These are phyloP conservation scores for Ilyonectria robusta DNA, from an alignment of 2,329 filamentous ascomycete genomes.

Conservation along the genomic window DNA sequence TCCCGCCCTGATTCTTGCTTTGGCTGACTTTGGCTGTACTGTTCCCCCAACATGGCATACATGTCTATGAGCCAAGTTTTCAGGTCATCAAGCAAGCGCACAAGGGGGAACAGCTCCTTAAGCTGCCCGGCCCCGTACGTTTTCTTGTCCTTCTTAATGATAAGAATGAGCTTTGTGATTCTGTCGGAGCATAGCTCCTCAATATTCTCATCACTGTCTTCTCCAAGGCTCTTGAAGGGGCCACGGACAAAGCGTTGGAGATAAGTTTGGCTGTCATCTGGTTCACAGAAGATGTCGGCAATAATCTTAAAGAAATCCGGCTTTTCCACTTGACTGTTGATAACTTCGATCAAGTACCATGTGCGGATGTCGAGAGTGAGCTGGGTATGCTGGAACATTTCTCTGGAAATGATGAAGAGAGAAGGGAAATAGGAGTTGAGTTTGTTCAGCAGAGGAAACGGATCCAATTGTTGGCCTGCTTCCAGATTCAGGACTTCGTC, in stretches of 20 bases:
- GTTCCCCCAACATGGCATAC: conserved; percentile 27
- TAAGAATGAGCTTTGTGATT: conserved; percentile 35
- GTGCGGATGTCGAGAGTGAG: conserved; percentile 57
- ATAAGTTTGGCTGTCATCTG: conserved; percentile 7
- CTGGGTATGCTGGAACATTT: conserved; percentile 33
- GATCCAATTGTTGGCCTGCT: conserved; percentile 23
- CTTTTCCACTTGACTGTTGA: conserved; percentile 34
- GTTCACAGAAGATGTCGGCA: conserved; percentile 51
- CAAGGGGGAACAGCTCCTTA: conserved; percentile 34
- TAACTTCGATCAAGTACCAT: conserved; percentile 49
- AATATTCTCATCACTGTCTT: conserved; percentile 20
- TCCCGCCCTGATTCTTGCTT: conserved; percentile 11
- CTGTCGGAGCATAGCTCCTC: conserved; percentile 44
- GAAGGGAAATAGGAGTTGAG: conserved; percentile 51
- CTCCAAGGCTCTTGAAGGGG: conserved; percentile 47
- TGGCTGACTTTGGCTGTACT: conserved; percentile 3
- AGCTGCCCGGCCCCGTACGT: conserved; percentile 32
- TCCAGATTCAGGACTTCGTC: conserved; percentile 45
- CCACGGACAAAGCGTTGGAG: conserved; percentile 37
- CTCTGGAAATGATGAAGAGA: conserved; percentile 44
- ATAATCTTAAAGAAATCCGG: conserved; percentile 40
- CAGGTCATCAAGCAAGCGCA: conserved; percentile 37
- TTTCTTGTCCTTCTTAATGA: conserved; percentile 28
- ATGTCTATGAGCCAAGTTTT: conserved; percentile 36
- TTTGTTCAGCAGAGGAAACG: conserved; percentile 48